Evolutionary conservation across 257 asterid species (phyloP), one percentile per base, ranked within the genome.

Genomic region (Coffea eugenioides): DNA sequence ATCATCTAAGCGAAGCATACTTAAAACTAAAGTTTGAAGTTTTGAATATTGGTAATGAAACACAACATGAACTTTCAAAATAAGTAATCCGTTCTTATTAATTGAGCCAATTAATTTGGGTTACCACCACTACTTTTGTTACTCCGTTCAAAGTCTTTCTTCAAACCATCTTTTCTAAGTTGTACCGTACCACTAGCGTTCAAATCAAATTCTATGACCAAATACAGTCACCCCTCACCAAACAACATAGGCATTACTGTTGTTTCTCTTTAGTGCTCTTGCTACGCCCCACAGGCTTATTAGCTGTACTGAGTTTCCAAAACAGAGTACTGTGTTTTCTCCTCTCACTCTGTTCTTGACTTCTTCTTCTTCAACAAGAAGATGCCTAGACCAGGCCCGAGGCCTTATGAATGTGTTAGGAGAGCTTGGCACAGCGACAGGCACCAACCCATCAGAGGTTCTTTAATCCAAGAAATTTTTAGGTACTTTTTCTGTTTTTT

Each of bases 391-490:
- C 95, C 97, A 62, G 98, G 98, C 69, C 96, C 97, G 41, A 91
- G 97, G 76, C 97, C 99, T 8, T 95, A 90, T 77, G 99, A 95
- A 85, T 95, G 99, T 90, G 95, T 90, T 68, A 90, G 91, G 74
- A 93, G 93, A 92, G 99, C 97, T 90, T 95, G 99, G 99, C 99
- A 95, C 80, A 92, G 99, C 79, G 99, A 93, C 18, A 90, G 89
- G 66, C 97, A 90, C 88, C 95, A 88, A 9, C 99, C 97, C 82
- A 83, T 95, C 70, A 90, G 99, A 88, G 99, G 97, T 76, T 95
- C 97, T 76, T 87, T 95, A 70, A 93, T 95, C 84, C 95, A 95
- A 87, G 97, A 95, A 84, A 88, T 95, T 84, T 95, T 95, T 93
- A 95, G 98, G 98, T 94, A 51, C 13, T 52, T 27, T 59, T 11